phyloP scores from a whole-genome alignment of 2,329 filamentous ascomycete species.

The Calcarisporium arbuscula region DNA sequence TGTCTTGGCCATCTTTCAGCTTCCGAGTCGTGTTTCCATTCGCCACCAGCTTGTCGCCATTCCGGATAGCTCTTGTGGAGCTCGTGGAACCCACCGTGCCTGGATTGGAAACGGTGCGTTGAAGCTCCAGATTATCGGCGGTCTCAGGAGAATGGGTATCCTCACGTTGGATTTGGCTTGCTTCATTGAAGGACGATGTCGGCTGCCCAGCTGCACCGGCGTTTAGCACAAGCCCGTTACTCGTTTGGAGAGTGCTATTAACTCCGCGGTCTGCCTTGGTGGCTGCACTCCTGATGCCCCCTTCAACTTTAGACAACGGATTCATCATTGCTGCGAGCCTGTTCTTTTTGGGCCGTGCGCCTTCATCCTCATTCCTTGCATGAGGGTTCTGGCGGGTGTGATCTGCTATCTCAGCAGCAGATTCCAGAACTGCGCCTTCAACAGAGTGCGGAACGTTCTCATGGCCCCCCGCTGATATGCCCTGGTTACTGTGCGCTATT shows the following conservation, averaged over 20 bases:
- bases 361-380: too few relatives aligned
- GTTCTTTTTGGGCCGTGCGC: too few relatives aligned
- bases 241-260: too few relatives aligned
- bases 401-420: slow-evolving; percentile 8
- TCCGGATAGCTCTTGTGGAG: slow-evolving; percentile 21
- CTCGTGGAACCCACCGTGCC: slow-evolving; percentile 32
- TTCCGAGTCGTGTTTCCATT: slow-evolving; percentile 48
- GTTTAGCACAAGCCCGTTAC: too few relatives aligned
- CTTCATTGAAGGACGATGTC: too few relatives aligned
- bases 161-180: too few relatives aligned
- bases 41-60: background rate
- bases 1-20: slow-evolving; percentile 40
- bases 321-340: too few relatives aligned
- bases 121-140: slow-evolving; percentile 24
- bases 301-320: too few relatives aligned
- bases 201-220: too few relatives aligned
- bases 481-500: slow-evolving; percentile 43
- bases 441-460: slow-evolving; percentile 48
- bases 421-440: slow-evolving; percentile 37
- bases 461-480: slow-evolving; percentile 46
- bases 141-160: slow-evolving; percentile 12
- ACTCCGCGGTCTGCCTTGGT: too few relatives aligned
- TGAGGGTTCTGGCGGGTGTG: too few relatives aligned
- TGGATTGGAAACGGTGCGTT: slow-evolving; percentile 28
- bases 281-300: too few relatives aligned